Conservation (phyloP, 805 yeast genomes). For the Spathaspora hagerdaliae region DNA sequence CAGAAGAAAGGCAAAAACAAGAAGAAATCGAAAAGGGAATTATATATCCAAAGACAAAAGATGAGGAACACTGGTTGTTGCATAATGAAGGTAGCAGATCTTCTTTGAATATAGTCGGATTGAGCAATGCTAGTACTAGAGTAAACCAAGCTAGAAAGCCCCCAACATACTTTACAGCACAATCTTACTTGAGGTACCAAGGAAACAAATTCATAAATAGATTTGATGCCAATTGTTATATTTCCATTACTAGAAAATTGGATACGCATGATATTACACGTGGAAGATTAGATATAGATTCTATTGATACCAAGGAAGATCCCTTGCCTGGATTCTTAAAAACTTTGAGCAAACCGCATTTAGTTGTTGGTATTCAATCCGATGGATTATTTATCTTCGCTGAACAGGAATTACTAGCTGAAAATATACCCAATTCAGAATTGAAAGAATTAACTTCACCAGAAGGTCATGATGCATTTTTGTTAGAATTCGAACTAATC, state of each 20-base stretch:
- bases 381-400: constrained; percentile 91
- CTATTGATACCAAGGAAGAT: constrained; percentile 11
- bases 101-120: constrained; percentile 7
- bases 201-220: constrained; percentile 85
- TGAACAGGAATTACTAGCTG: constrained; percentile 84
- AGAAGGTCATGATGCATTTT: constrained; percentile 97
- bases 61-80: constrained; percentile 74
- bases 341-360: constrained; percentile 66
- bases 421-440: constrained; percentile 62
- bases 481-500: constrained; percentile 82
- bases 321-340: constrained; percentile 51
- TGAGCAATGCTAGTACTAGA: constrained; percentile 4
- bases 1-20: constrained; percentile 7
- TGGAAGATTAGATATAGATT: constrained; percentile 43
- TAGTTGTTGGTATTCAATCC: constrained; percentile 83
- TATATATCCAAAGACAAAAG: constrained; percentile 44
- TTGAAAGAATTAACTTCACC: constrained; percentile 79
- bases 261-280: constrained; percentile 95
- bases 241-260: constrained; percentile 85
- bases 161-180: constrained; percentile 84
- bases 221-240: constrained; percentile 96
- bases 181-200: constrained; percentile 89
- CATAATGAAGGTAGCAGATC: constrained; percentile 78
- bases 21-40: constrained; percentile 18
- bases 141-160: constrained; percentile 24